Percentiles rank a stretch among this genome's conserved stretches.
Evolutionary conservation across 768 basidiomycete species (phyloP).

Genomic region (Tricholoma sp.): DNA sequence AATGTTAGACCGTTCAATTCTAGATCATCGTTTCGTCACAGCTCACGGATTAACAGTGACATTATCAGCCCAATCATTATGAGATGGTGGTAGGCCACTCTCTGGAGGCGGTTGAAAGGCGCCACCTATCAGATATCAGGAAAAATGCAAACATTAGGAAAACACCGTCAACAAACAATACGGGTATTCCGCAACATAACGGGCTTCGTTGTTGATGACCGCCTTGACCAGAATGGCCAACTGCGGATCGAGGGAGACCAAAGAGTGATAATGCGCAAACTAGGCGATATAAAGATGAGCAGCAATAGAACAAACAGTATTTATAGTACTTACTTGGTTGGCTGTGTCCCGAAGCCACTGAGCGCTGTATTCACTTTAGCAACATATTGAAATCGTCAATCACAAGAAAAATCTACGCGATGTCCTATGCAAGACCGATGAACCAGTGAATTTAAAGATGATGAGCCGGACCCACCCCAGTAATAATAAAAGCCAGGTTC

Average conservation of each 20-base stretch:
- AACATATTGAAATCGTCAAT: neutral
- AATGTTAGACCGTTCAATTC: neutral
- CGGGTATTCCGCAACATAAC: constrained; percentile 66
- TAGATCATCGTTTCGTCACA: too few relatives aligned
- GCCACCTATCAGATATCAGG: constrained; percentile 35
- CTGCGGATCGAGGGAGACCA: constrained; percentile 51
- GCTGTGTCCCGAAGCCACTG: constrained; percentile 83
- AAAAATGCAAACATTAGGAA: neutral
- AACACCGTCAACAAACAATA: constrained; percentile 52
- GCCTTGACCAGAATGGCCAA: constrained; percentile 67
- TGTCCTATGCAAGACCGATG: constrained; percentile 42
- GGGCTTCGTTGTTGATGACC: constrained; percentile 78
- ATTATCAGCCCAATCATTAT: constrained; percentile 65
- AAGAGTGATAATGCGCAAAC: constrained; percentile 65
- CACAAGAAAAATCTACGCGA: constrained; percentile 47
- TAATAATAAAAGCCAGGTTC: constrained; percentile 77
- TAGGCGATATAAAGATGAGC: constrained; percentile 20
- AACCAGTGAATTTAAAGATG: neutral
- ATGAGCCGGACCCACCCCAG: constrained; percentile 45
- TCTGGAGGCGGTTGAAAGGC: constrained; percentile 79
- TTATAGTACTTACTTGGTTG: constrained; percentile 49
- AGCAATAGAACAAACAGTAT: neutral
- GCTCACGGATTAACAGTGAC: constrained; percentile 73
- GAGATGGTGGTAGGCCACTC: constrained; percentile 56
- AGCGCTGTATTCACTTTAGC: constrained; percentile 39